Evolutionary conservation across 208 protist genomes (phyloP), one percentile per base, ranked within the genome.

Genomic region (Leishmania martiniquensis): DNA sequence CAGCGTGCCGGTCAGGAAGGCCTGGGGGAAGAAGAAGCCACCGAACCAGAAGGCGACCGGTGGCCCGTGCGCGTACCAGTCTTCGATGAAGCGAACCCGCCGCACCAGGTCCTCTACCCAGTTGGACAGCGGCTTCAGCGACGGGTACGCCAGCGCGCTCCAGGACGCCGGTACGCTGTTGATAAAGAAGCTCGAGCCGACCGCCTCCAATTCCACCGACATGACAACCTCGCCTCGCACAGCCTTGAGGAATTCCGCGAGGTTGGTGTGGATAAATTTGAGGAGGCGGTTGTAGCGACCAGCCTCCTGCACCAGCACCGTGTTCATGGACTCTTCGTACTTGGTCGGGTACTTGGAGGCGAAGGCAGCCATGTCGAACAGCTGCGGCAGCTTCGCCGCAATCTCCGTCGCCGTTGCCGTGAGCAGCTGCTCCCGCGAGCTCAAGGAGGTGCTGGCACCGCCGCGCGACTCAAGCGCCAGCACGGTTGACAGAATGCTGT

Each of bases 11-110:
- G 98, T 99, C 59, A 99, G 89, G 88, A 99, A 99, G 0, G 97
- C 95, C 85, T 99, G 98, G 20, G 99, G 97, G 88, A 99, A 99
- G 92, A 99, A 99, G 88, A 99, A 99, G 70, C 97, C 97, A 22
- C 97, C 98, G 47, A 99, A 96, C 97, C 97, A 99, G 82, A 98
- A 99, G 42, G 90, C 86, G 13, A 63, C 78, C 39, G 98, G 98
- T 9, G 86, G 77, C 22, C 91, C 97, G 52, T 87, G 59, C 65
- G 97, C 94, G 81, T 97, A 97, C 97, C 97, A 98, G 12, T 72
- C 78, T 75, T 91, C 86, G 42, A 98, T 88, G 75, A 99, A 99
- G 71, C 88, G 81, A 29, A 97, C 86, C 57, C 98, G 93, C 44
- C 76, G 59, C 73, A 97, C 80, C 1, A 99, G 85, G 81, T 99